phyloP scores from a whole-genome alignment of 1,139 yeast species.

The Yamadazyma blattariae region DNA sequence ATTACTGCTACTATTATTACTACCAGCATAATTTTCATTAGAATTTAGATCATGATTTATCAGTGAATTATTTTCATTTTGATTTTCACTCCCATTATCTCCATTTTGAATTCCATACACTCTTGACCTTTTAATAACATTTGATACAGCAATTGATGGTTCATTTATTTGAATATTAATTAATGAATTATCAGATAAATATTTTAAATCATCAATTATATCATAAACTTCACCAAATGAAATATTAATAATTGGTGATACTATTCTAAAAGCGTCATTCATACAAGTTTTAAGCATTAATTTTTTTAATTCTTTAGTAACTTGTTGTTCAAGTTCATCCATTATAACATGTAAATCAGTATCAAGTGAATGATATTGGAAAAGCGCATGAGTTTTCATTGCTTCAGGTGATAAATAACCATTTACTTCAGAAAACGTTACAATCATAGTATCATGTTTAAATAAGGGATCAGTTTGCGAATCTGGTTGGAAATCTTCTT shows the following conservation, averaged over 20 bases:
- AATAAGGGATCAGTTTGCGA: constrained; percentile 37
- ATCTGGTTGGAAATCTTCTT: constrained; percentile 44
- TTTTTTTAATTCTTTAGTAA: constrained; percentile 42
- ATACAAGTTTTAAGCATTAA: constrained; percentile 34
- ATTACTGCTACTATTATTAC: neutral
- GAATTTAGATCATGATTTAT: neutral
- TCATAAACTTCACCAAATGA: constrained; percentile 39
- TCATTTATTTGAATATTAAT: constrained; percentile 28
- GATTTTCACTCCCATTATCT: neutral
- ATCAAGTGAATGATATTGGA: constrained; percentile 32
- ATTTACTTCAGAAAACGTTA: constrained; percentile 48
- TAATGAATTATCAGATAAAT: neutral
- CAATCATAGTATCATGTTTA: constrained; percentile 54
- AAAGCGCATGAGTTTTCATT: constrained; percentile 23
- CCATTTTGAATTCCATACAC: too few relatives aligned
- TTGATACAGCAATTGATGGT: constrained; percentile 37
- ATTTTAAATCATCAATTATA: constrained; percentile 1
- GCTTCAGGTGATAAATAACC: constrained; percentile 39
- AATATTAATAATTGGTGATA: constrained; percentile 47
- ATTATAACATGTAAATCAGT: constrained; percentile 46
- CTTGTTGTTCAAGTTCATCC: constrained; percentile 65
- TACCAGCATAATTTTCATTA: too few relatives aligned
- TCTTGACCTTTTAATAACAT: constrained; percentile 9
- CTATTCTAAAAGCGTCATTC: constrained; percentile 47
- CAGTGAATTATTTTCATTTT: neutral